Percentiles rank a stretch among this genome's conserved stretches.
phyloP scores from a whole-genome alignment of 805 yeast species.

The Ogataea allantospora region DNA sequence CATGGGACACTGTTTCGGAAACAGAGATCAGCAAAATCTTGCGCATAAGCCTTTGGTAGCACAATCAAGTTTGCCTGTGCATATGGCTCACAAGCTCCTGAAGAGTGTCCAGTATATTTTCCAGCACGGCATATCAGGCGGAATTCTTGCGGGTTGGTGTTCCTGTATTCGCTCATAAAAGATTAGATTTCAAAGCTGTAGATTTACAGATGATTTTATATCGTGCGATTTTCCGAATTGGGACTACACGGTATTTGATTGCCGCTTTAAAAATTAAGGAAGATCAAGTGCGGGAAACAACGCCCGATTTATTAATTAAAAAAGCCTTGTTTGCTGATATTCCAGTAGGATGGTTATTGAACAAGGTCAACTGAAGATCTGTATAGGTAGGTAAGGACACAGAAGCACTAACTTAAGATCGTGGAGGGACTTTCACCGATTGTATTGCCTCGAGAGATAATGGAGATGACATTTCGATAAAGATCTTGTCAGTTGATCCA shows the following conservation, averaged over 20 bases:
- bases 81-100: constrained; percentile 26
- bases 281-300: not conserved
- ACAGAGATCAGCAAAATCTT: constrained; percentile 38
- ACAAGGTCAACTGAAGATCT: constrained; percentile 1
- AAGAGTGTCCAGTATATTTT: constrained; percentile 9
- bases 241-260: not conserved
- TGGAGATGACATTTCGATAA: constrained; percentile 62
- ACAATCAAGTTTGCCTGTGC: constrained; percentile 41
- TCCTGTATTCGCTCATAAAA: not conserved
- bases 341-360: constrained; percentile 1
- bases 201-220: not conserved
- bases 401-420: constrained; percentile 32
- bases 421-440: constrained; percentile 94
- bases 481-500: constrained; percentile 84
- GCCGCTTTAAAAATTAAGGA: not conserved
- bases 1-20: constrained; percentile 40
- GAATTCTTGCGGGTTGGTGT: constrained; percentile 8
- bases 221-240: not conserved
- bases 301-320: constrained; percentile 1
- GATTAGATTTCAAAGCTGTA: not conserved
- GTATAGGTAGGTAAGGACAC: not conserved
- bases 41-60: constrained; percentile 33
- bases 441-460: constrained; percentile 50
- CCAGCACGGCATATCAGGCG: constrained; percentile 6
- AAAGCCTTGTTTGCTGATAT: too few relatives aligned